phyloP scores from a whole-genome alignment of 2,329 filamentous ascomycete genomes.

The Neofusicoccum cordaticola region DNA sequence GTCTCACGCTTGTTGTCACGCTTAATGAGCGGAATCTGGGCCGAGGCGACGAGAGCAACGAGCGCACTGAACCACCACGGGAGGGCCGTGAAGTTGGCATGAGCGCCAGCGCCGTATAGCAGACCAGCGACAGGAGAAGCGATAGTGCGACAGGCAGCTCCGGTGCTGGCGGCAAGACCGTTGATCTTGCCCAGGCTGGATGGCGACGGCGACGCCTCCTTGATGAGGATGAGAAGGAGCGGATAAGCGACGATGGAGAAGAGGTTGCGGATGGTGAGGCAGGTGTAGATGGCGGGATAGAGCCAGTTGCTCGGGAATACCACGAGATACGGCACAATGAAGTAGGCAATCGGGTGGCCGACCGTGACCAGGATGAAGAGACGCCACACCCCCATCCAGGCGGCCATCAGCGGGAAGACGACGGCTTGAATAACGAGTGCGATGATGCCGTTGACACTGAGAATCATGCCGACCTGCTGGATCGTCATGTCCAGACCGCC shows the following conservation, averaged over 20 bases:
- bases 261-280: conserved; percentile 63
- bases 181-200: conserved; percentile 68
- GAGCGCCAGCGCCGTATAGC: conserved; percentile 61
- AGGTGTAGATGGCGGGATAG: conserved; percentile 63
- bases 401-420: conserved; percentile 64
- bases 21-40: conserved; percentile 57
- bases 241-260: conserved; percentile 68
- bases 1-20: conserved; percentile 45
- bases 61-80: conserved; percentile 61
- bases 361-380: conserved; percentile 64
- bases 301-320: conserved; percentile 54
- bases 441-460: conserved; percentile 68
- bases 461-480: conserved; percentile 65
- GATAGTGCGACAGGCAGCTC: conserved; percentile 68
- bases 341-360: conserved; percentile 65
- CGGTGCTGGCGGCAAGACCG: conserved; percentile 67
- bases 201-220: conserved; percentile 65
- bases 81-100: conserved; percentile 58
- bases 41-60: conserved; percentile 54
- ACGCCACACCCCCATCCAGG: conserved; percentile 64
- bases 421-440: conserved; percentile 71
- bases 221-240: conserved; percentile 67
- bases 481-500: conserved; percentile 66
- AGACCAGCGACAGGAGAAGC: conserved; percentile 67
- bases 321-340: conserved; percentile 66